Evolutionary conservation across 805 yeast genomes (phyloP), one percentile per base, ranked within the genome.

Genomic region (Ogataea dorogensis): DNA sequence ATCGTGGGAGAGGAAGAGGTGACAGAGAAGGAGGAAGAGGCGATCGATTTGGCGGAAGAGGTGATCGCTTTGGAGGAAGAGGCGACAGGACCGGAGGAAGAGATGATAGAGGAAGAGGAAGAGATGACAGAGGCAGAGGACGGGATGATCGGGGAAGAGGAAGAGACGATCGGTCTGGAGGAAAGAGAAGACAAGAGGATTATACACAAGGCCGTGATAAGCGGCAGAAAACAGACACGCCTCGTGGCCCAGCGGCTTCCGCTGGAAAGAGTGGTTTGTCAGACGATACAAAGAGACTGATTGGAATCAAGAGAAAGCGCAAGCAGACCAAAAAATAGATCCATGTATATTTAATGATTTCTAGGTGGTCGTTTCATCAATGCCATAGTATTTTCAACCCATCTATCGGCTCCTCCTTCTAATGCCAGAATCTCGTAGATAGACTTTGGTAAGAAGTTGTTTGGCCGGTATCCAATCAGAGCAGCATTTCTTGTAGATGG

Each of bases 401-500:
- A 89, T 1, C 89, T 86, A 40, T 81, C 86, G 1, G 93, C 89
- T 10, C 96, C 96, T 8, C 96, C 96, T 55, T 86, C 94, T 50
- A 75, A 65, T 5, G 75, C 71, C 13, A 91, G 53, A 1, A 86
- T 68, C 32, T 84, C 86, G 46, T 74, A 71, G 1, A 82, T 63
- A 41, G 61, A 66, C 49, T 61, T 65, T 1, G 38, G 36, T 3
- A 40, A 20, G 8, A 59, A 47, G 8, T 50, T 38, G 24, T 54
- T 56, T 5, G 50, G 44, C 23, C 67, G 61, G 34, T 74, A 69
- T 0, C 95, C 96, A 31, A 91, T 79, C 11, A 91, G 65, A 0
- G 97, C 97, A 1, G 94, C 87, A 54, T 91, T 91, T 58, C 97
- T 68, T 0, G 98, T 91, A 40, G 96, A 86, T 20, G 98, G 98